Conservation (phyloP, 208 protist species). For the Porcisia deanei region DNA sequence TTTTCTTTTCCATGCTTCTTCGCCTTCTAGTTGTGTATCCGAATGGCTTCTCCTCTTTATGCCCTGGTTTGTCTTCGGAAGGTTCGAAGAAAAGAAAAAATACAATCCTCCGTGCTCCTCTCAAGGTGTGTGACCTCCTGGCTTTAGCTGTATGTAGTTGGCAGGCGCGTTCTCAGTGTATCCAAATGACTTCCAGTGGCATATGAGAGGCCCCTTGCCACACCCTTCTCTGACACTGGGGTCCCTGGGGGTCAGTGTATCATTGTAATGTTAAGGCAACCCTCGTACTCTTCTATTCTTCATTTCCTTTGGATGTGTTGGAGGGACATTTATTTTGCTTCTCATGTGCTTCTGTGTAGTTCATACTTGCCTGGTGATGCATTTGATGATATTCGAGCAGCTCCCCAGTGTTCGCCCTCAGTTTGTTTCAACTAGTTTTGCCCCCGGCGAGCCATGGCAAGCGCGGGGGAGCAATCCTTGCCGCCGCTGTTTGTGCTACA, state of each 20-base stretch:
- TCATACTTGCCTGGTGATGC: not conserved
- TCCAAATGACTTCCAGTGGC: not conserved
- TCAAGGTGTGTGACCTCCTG: not conserved
- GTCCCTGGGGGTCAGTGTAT: not conserved
- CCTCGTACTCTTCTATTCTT: not conserved
- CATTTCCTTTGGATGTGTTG: not conserved
- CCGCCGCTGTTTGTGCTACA: slow-evolving; percentile 72
- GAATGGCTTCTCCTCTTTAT: not conserved
- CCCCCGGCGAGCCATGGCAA: not conserved
- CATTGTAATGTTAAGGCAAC: not conserved
- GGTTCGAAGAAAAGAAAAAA: not conserved
- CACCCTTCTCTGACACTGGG: not conserved
- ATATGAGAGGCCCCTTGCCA: not conserved
- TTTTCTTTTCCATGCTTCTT: not conserved
- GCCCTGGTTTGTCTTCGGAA: not conserved
- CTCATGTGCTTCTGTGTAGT: not conserved
- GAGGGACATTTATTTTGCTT: not conserved
- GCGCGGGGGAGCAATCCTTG: not conserved
- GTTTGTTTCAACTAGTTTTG: not conserved
- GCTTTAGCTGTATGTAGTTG: not conserved
- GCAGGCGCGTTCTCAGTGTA: not conserved
- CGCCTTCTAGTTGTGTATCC: not conserved
- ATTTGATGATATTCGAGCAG: not conserved
- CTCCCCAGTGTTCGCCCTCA: not conserved
- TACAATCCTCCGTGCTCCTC: not conserved